phyloP scores from a whole-genome alignment of 306 rosid species.

The Cicer arietinum region DNA sequence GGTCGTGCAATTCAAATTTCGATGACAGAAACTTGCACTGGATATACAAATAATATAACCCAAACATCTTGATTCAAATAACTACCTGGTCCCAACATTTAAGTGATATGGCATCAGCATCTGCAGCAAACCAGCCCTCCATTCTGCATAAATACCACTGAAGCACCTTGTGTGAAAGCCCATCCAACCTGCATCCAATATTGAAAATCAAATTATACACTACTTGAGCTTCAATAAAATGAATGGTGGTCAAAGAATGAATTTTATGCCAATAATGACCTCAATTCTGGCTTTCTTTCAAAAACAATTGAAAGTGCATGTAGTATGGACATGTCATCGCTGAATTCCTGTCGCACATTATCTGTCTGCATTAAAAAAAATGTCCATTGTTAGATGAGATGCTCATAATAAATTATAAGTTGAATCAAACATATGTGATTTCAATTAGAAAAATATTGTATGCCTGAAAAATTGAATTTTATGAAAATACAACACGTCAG shows the following conservation, averaged over 20 bases:
- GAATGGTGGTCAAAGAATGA: background rate
- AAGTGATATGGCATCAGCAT: conserved; percentile 86
- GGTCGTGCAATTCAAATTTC: conserved; percentile 22
- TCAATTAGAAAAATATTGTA: conserved; percentile 7
- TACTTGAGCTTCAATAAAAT: conserved; percentile 24
- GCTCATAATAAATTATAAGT: conserved; percentile 28
- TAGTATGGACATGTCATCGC: conserved; percentile 77
- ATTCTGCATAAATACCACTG: conserved; percentile 98
- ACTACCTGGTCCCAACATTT: conserved; percentile 96
- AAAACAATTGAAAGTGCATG: conserved; percentile 83
- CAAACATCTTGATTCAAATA: conserved; percentile 29
- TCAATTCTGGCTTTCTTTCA: conserved; percentile 84
- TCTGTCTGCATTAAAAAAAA: conserved; percentile 65
- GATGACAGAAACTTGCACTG: conserved; percentile 5
- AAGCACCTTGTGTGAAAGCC: conserved; percentile 84
- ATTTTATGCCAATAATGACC: conserved; percentile 48
- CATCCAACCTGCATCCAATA: conserved; percentile 77
- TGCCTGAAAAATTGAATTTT: conserved; percentile 16
- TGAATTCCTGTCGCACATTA: conserved; percentile 65
- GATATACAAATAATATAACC: background rate
- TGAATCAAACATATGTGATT: conserved; percentile 26
- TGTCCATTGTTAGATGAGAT: conserved; percentile 43
- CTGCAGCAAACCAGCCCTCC: conserved; percentile 99
- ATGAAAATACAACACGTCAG: conserved; percentile 14
- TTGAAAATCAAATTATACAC: conserved; percentile 29